A percentile compares a stretch with the other conserved stretches of the same genome.
phyloP scores from a whole-genome alignment of 1,139 yeast genomes.

The Kodamaea alishanica region DNA sequence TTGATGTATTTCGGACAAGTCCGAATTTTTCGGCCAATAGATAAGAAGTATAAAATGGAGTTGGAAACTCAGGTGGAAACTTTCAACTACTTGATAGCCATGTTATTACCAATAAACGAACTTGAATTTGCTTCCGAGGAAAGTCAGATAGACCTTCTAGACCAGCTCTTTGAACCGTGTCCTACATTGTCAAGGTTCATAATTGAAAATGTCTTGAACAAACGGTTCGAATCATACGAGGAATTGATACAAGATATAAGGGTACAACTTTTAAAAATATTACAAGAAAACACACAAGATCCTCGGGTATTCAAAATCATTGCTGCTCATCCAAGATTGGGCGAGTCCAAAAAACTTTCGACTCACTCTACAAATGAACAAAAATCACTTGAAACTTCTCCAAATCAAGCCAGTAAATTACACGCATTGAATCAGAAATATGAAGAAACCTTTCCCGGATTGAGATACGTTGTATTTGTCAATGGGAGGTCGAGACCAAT shows the following conservation, averaged over 20 bases:
- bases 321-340: slow-evolving; percentile 89
- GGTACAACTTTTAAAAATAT: slow-evolving; percentile 29
- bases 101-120: slow-evolving; percentile 15
- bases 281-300: slow-evolving; percentile 25
- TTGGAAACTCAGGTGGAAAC: too few species aligned
- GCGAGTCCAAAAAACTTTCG: slow-evolving; percentile 44
- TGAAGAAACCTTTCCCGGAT: slow-evolving; percentile 73
- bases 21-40: too few species aligned
- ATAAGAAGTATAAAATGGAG: too few species aligned
- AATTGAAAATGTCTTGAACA: slow-evolving; percentile 27
- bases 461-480: slow-evolving; percentile 86
- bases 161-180: slow-evolving; percentile 68
- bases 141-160: slow-evolving; percentile 36
- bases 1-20: too few species aligned
- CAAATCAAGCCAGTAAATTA: slow-evolving; percentile 49
- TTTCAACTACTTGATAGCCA: too few species aligned
- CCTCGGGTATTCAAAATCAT: slow-evolving; percentile 49
- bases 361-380: slow-evolving; percentile 72
- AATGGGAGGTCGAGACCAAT: slow-evolving; percentile 69
- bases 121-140: slow-evolving; percentile 16
- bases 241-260: slow-evolving; percentile 53
- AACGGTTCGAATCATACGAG: slow-evolving; percentile 30
- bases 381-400: slow-evolving; percentile 48
- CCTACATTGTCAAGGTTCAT: slow-evolving; percentile 45
- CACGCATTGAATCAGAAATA: slow-evolving; percentile 55